Evolutionary conservation across 495 filamentous ascomycete genomes (phyloP).

Genomic region (Acidomyces sp.): DNA sequence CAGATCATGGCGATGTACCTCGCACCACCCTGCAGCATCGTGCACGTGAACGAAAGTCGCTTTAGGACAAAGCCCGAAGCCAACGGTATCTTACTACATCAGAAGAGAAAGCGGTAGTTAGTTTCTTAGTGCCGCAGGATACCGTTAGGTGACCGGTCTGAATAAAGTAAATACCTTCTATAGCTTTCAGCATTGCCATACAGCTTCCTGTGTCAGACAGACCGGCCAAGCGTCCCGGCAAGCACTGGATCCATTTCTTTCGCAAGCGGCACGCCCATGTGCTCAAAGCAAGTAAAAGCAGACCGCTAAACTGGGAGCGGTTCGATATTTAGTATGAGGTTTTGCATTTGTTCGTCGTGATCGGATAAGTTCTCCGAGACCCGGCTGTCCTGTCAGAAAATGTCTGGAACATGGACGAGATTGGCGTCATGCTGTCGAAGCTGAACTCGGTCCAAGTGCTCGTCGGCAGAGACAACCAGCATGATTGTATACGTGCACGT

Average conservation of each 20-base stretch:
- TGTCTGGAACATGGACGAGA: constrained; percentile 12
- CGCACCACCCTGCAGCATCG: too few species aligned
- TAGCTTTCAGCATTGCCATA: constrained; percentile 1
- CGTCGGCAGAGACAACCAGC: constrained; percentile 2
- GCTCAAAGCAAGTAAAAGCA: constrained; percentile 19
- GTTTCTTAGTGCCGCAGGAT: background rate
- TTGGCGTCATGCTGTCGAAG: constrained; percentile 4
- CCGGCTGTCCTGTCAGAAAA: constrained; percentile 4
- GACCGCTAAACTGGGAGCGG: constrained; percentile 20
- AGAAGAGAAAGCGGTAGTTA: constrained; percentile 2
- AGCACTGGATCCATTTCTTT: constrained; percentile 16
- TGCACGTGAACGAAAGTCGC: too few species aligned
- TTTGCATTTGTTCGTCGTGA: constrained; percentile 26
- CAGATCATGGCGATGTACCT: too few species aligned
- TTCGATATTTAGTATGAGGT: constrained; percentile 30
- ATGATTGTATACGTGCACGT: constrained; percentile 5
- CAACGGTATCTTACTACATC: background rate
- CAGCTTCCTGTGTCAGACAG: background rate
- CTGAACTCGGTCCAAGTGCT: constrained; percentile 11
- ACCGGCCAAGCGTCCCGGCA: constrained; percentile 7
- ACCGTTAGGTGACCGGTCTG: background rate
- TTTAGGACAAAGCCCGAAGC: too few species aligned
- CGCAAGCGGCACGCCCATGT: constrained; percentile 20
- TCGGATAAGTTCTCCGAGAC: constrained; percentile 5
- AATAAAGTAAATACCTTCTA: background rate